Percentiles rank a stretch among this genome's conserved stretches.
Evolutionary conservation across 2,329 filamentous ascomycete species (phyloP).

Genomic region (Lasiodiplodia citricola): DNA sequence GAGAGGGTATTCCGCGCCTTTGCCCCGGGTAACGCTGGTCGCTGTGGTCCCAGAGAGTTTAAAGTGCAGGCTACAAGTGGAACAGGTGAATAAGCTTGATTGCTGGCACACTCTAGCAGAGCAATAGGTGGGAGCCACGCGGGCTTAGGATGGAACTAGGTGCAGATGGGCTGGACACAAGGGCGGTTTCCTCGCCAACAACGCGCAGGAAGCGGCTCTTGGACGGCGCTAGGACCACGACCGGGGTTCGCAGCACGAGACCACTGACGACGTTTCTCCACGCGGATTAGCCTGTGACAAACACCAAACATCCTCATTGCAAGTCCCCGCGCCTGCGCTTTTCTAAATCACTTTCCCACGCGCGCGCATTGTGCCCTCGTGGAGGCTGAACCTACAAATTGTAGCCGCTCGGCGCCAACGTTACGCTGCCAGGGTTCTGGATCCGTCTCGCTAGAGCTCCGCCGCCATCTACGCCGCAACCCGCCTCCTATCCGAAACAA

Average conservation of each 20-base stretch:
- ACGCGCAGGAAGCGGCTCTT: not conserved
- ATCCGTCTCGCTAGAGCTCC: constrained; percentile 19
- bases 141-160: not conserved
- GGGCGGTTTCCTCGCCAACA: constrained; percentile 18
- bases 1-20: no score
- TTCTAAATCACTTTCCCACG: not conserved
- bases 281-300: not conserved
- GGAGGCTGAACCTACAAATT: no score
- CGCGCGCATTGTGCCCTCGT: not conserved
- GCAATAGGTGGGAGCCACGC: not conserved
- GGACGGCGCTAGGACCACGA: not conserved
- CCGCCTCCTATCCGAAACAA: constrained; percentile 19
- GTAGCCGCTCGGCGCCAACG: not conserved
- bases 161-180: not conserved
- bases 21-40: not conserved
- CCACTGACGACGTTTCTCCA: not conserved
- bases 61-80: not conserved
- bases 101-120: not conserved
- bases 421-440: not conserved
- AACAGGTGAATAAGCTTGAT: constrained; percentile 10
- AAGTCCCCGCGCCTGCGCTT: not conserved
- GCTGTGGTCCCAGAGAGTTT: not conserved
- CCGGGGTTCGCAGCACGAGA: constrained; percentile 10
- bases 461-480: constrained; percentile 12
- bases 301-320: constrained; percentile 3